Percentiles rank a stretch among this genome's conserved stretches.
Conservation (phyloP, 2,329 filamentous ascomycete species). For the Colletotrichum sp. region DNA sequence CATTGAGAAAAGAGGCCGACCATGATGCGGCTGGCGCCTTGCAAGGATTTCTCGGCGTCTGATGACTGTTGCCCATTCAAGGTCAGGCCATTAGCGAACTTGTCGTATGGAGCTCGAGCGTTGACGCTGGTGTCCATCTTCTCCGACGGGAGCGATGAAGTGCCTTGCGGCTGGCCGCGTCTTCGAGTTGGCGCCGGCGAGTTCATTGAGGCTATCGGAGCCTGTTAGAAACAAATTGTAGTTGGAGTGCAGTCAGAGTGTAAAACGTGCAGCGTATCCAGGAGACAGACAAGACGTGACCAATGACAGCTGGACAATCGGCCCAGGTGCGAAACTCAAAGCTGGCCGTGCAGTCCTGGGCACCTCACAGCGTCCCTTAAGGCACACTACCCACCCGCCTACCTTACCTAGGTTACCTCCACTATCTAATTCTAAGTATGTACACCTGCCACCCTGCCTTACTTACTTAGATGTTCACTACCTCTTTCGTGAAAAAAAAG, state of each 20-base stretch:
- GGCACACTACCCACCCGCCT: background rate
- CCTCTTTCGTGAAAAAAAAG: too few species aligned
- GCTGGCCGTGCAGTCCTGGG: background rate
- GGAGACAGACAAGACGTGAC: background rate
- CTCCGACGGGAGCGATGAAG: constrained; percentile 7
- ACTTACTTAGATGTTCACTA: too few species aligned
- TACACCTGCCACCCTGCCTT: background rate
- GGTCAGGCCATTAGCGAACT: background rate
- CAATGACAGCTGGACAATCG: background rate
- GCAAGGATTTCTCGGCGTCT: constrained; percentile 1
- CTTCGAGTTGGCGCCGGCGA: constrained; percentile 53
- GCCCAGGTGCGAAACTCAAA: background rate
- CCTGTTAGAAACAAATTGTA: background rate
- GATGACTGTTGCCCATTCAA: background rate
- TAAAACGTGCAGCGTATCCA: background rate
- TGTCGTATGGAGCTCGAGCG: background rate
- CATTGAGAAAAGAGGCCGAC: constrained; percentile 67
- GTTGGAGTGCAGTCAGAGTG: background rate
- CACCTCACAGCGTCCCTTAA: background rate
- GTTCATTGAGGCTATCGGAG: constrained; percentile 36
- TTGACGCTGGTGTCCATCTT: constrained; percentile 11
- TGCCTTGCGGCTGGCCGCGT: constrained; percentile 24
- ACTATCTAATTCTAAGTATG: background rate
- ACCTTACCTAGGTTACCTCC: background rate
- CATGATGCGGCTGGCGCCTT: constrained; percentile 52